Base-by-base conservation (phyloP, 2,329 filamentous ascomycete species). In the Fusarium buharicum region DNA sequence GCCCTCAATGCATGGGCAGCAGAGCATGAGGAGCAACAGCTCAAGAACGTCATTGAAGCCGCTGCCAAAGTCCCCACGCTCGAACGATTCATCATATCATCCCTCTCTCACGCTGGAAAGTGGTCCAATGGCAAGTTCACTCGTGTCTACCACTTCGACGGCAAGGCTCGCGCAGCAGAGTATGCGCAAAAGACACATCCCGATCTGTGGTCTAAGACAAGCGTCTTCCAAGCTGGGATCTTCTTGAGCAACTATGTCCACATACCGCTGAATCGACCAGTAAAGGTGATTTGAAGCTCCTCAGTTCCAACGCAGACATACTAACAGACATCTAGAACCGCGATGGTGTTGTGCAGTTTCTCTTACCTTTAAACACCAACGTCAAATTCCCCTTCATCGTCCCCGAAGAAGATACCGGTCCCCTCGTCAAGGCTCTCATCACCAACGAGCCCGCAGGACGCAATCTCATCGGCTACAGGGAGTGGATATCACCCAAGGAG, bases 41-140 rank as follows among this genome's bases (percentile, higher is more conserved):
- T 72, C 1, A 75, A 72, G 50, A 76, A 75, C 28, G 71, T 76
- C 6, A 72, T 74, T 2, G 74, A 78, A 49, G 75, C 73, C 2
- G 77, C 75, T 1, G 71, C 74, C 0, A 64, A 66, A 5, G 49
- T 77, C 2, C 45, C 57, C 0, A 70, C 62, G 0, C 55, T 81
- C 3, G 72, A 80, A 31, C 65, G 74, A 5, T 73, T 81, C 14
- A 56, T 82, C 4, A 57, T 78, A 3, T 80, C 77, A 4, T 72
- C 71, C 0, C 57, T 81, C 1, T 70, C 72, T 2, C 66, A 78
- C 60, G 70, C 71, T 1, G 68, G 60, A 8, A 76, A 74, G 54
- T 74, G 71, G 69, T 77, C 74, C n/a, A 66, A 64, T 10, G 79
- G 79, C 0, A 78, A 78, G 57, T 80, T 80, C 50, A 74, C 51